phyloP scores from a whole-genome alignment of 768 basidiomycete genomes.

The Kwoniella pini region DNA sequence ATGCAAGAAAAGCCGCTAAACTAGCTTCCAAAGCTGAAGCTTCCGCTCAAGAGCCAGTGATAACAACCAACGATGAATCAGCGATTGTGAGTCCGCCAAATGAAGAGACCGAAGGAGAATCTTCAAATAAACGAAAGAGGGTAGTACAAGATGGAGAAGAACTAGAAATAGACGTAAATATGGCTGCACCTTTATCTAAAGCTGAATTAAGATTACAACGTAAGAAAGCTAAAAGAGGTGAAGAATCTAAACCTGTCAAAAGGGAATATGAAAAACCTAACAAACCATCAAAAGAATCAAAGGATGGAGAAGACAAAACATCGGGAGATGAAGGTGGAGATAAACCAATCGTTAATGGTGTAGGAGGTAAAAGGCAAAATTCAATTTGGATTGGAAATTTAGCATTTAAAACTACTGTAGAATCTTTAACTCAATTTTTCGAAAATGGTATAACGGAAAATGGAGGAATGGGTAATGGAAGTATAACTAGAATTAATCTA shows the following conservation, averaged over 20 bases:
- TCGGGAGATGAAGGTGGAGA: conserved; percentile 27
- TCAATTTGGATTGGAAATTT: conserved; percentile 97
- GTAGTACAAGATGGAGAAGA: conserved; percentile 26
- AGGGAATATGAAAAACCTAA: conserved; percentile 54
- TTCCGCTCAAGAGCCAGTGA: neutral
- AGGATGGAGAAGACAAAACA: conserved; percentile 17
- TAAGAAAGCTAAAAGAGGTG: conserved; percentile 41
- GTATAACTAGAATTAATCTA: conserved; percentile 62
- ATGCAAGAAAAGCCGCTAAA: conserved; percentile 37
- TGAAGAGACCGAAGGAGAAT: conserved; percentile 7
- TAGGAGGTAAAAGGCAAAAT: conserved; percentile 65
- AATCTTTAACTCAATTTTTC: conserved; percentile 61
- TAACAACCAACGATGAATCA: neutral
- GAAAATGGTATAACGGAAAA: conserved; percentile 32
- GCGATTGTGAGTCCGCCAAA: neutral
- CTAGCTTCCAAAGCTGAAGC: conserved; percentile 8
- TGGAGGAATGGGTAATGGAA: conserved; percentile 27
- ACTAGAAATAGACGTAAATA: conserved; percentile 48
- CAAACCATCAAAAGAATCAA: neutral
- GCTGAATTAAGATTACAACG: conserved; percentile 48
- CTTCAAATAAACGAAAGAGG: conserved; percentile 14
- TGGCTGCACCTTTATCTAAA: conserved; percentile 50
- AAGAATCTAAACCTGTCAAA: conserved; percentile 52
- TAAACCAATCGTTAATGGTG: conserved; percentile 45
- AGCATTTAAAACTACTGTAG: conserved; percentile 79